A percentile compares a stretch with the other conserved stretches of the same genome.
Conservation (phyloP, 495 filamentous ascomycete species). For the Aspergillus baeticus region DNA sequence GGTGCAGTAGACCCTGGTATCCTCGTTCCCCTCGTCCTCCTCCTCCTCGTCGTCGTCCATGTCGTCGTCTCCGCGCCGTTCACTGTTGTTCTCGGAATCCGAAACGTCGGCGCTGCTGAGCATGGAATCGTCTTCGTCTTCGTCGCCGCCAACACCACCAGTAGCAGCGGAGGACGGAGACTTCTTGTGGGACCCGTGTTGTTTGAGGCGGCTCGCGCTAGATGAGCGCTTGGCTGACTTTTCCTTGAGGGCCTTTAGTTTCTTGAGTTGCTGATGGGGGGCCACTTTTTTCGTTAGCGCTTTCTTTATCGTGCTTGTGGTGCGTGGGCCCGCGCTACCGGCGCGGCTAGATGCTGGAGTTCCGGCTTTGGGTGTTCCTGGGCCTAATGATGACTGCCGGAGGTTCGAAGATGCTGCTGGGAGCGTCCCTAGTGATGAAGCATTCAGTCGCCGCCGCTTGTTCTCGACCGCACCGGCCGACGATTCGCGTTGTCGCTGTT, state of each 20-base stretch:
- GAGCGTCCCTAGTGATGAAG: constrained; percentile 60
- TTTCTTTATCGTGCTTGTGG: constrained; percentile 55
- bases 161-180: too few species aligned
- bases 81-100: constrained; percentile 45
- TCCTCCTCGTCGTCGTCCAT: constrained; percentile 68
- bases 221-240: constrained; percentile 56
- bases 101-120: constrained; percentile 50
- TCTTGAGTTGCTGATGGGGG: constrained; percentile 61
- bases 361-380: constrained; percentile 79
- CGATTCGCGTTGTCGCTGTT: constrained; percentile 68
- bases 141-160: constrained; percentile 58
- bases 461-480: constrained; percentile 71
- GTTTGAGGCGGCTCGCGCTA: constrained; percentile 33
- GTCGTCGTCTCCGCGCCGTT: constrained; percentile 48
- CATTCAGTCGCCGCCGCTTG: constrained; percentile 71
- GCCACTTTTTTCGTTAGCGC: constrained; percentile 62
- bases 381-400: constrained; percentile 79
- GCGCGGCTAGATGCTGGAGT: constrained; percentile 63
- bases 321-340: constrained; percentile 69
- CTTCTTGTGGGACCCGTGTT: constrained; percentile 48
- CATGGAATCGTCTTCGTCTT: constrained; percentile 64
- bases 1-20: constrained; percentile 86
- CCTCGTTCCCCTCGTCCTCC: constrained; percentile 82
- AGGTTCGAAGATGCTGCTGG: constrained; percentile 71
- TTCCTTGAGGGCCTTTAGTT: constrained; percentile 45